Evolutionary conservation across 768 basidiomycete species (phyloP), one percentile per base, ranked within the genome.

Genomic region (Cyclocybe cylindracea): DNA sequence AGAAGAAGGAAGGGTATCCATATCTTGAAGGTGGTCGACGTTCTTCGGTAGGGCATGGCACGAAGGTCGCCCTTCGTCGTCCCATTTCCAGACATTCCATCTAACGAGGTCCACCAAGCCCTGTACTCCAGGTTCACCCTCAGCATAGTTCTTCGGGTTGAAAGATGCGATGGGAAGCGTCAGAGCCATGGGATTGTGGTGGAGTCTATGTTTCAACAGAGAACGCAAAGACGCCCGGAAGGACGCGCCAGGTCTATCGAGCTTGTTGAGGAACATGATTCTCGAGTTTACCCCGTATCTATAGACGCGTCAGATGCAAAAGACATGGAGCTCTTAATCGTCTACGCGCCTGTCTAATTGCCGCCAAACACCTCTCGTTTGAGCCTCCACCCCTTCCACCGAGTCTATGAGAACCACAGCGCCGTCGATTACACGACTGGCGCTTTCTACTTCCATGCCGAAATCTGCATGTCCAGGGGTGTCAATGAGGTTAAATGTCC

Each of bases 401-500:
- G 91, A 89, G 69, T 95, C 92, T 39, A 95, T 82, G 32, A 95
- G 69, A 31, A 95, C 89, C 29, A 95, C 85, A 11, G 91, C 92
- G 50, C 92, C 93, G 56, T 95, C 92, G 4, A 94, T 83, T 11
- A 95, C 87, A 29, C 92, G 84, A 62, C 91, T 94, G 7, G 93
- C 93, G 61, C 91, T 90, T 69, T 94, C 93, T 24, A 95, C 93
- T 62, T 95, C 92, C 91, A 94, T 94, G n/a, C 92, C 92, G 69
- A 95, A 95, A 66, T 95, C 92, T 4, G 91, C 93, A 70, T 95
- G 92, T 34, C 92, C 92, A 11, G 92, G 92, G 3, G 92, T 94
- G 61, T 95, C 93, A 41, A 94, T 85, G 40, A 95, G 79, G 64
- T 94, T 95, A 69, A 90, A 87, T 1, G 79, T 84, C 87, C 89